A percentile compares a stretch with the other conserved stretches of the same genome.
These are phyloP conservation scores for Kokia cookei DNA, from an alignment of 441 rosid species.

Conservation along the genomic window DNA sequence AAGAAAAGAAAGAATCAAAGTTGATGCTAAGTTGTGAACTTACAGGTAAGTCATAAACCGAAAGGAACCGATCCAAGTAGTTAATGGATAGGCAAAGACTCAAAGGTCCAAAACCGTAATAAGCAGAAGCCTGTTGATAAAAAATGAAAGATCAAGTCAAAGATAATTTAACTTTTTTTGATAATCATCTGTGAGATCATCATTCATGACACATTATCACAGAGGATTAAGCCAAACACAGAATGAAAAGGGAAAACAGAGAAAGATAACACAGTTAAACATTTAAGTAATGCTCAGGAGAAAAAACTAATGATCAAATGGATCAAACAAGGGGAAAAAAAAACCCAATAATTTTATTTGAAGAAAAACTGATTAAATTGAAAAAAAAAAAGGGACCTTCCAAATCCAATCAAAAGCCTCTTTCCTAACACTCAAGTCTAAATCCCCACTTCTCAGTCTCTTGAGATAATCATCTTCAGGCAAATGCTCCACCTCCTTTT, in stretches of 20 bases:
- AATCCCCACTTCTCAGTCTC: conserved; percentile 40
- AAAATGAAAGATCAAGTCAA: background rate
- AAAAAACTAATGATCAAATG: background rate
- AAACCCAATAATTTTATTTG: conserved; percentile 7
- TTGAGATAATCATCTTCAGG: conserved; percentile 44
- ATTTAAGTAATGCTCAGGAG: background rate
- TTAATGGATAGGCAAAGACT: conserved; percentile 31
- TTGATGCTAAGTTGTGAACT: conserved; percentile 6
- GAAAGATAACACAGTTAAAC: background rate
- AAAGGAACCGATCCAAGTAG: conserved; percentile 47
- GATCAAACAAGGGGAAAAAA: conserved; percentile 10
- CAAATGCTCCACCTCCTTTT: conserved; percentile 37
- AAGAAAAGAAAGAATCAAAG: background rate
- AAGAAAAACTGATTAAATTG: background rate
- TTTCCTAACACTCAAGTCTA: conserved; percentile 38
- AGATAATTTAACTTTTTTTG: background rate
- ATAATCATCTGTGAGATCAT: conserved; percentile 10
- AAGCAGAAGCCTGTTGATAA: conserved; percentile 37
- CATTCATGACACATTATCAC: background rate
- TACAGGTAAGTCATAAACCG: conserved; percentile 41
- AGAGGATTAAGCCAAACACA: no score
- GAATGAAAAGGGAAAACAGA: background rate
- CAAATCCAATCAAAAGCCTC: conserved; percentile 52
- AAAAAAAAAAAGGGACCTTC: conserved; percentile 31
- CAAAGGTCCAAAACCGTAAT: conserved; percentile 33